Evolutionary conservation across 1,284 basidiomycete genomes (phyloP).

Genomic region (Rhizoctonia solani): DNA sequence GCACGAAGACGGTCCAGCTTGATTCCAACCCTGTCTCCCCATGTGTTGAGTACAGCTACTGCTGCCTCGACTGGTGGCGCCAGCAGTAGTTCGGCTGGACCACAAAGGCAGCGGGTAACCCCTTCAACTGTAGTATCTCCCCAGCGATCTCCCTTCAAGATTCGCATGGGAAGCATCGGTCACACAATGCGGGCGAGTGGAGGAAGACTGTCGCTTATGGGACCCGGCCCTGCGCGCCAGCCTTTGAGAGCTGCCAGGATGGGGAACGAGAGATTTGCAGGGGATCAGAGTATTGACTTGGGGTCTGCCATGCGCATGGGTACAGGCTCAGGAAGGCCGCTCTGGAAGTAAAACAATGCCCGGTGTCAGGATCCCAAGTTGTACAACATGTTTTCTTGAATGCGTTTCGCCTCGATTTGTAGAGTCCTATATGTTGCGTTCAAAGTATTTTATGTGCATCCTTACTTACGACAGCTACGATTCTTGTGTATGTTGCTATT

Average conservation of each 20-base stretch:
- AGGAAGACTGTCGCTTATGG: conserved; percentile 15
- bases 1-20: conserved; percentile 67
- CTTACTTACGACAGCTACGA: conserved; percentile 29
- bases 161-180: conserved; percentile 1
- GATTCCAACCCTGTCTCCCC: conserved; percentile 53
- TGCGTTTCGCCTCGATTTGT: conserved; percentile 26
- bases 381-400: conserved; percentile 16
- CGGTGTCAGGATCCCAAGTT: neutral
- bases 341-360: conserved; percentile 14
- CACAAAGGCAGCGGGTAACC: conserved; percentile 23
- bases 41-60: neutral
- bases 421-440: conserved; percentile 12
- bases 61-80: conserved; percentile 5
- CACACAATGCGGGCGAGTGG: conserved; percentile 19
- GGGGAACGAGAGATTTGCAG: conserved; percentile 25
- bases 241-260: conserved; percentile 17
- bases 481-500: conserved; percentile 14
- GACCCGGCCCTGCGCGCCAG: conserved; percentile 13
- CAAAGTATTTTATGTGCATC: conserved; percentile 23
- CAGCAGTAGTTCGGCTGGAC: neutral
- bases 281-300: conserved; percentile 31
- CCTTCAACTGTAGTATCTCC: conserved; percentile 8
- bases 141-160: conserved; percentile 30
- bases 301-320: neutral
- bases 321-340: conserved; percentile 12